phyloP scores from a whole-genome alignment of 78 protist genomes.

The Polysphondylium violaceum region DNA sequence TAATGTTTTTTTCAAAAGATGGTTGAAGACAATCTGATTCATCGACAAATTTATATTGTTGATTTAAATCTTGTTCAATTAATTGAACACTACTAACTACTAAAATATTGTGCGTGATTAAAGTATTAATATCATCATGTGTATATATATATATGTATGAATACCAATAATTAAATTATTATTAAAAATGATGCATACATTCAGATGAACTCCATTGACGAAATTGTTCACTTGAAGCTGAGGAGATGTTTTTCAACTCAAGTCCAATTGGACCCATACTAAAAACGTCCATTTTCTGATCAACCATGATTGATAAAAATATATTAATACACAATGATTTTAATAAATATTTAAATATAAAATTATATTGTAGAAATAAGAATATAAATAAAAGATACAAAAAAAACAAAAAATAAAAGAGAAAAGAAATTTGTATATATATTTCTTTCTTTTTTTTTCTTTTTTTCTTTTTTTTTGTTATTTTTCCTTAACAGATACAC shows the following conservation, averaged over 20 bases:
- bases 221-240: not conserved
- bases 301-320: not conserved
- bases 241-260: slow-evolving; percentile 4
- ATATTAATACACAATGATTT: too few species aligned
- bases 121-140: too few species aligned
- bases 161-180: not conserved
- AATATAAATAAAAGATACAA: not conserved
- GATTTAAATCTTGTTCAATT: not conserved
- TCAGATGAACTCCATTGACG: slow-evolving; percentile 9
- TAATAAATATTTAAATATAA: too few species aligned
- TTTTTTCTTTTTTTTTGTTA: too few species aligned
- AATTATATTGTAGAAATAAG: too few species aligned
- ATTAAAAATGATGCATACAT: not conserved
- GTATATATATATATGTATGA: not conserved
- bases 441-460: too few species aligned
- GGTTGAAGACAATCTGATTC: slow-evolving; percentile 52
- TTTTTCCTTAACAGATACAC: too few species aligned
- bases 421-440: not conserved
- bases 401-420: not conserved
- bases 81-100: too few species aligned
- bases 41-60: slow-evolving; percentile 38
- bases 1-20: slow-evolving; percentile 57
- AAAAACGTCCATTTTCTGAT: slow-evolving; percentile 34
- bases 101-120: too few species aligned
- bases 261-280: slow-evolving; percentile 20